phyloP scores from a whole-genome alignment of 257 asterid species.

The Solanum commersonii region DNA sequence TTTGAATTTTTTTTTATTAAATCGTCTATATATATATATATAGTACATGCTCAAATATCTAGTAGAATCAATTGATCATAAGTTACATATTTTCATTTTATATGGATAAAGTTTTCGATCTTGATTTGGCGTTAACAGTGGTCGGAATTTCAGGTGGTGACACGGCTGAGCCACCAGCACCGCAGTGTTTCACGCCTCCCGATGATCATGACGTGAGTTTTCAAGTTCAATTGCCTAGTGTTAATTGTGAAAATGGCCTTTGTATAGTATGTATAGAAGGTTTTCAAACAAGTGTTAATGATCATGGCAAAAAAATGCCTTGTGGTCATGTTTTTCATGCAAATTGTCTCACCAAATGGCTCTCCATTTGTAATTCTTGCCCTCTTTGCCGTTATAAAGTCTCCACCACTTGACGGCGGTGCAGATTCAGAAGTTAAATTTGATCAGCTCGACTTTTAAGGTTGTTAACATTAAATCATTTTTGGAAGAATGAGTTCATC shows the following conservation, averaged over 20 bases:
- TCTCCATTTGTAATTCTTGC: background rate
- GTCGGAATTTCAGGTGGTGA: background rate
- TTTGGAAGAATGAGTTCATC: background rate
- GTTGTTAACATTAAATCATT: background rate
- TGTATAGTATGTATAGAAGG: background rate
- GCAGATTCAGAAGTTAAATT: background rate
- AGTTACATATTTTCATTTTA: background rate
- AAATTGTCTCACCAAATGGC: background rate
- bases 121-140: constrained; percentile 16
- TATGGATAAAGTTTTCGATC: constrained; percentile 15
- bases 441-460: background rate
- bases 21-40: background rate
- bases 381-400: background rate
- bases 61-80: background rate
- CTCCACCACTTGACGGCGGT: background rate
- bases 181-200: background rate
- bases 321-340: constrained; percentile 5
- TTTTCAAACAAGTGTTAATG: background rate
- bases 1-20: background rate
- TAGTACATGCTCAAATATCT: background rate
- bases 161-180: background rate
- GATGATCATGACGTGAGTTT: background rate
- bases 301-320: background rate
- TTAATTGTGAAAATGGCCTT: background rate
- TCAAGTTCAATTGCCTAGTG: background rate